Conservation (phyloP, 73 alveolate species). For the Tetrahymena malaccensis region DNA sequence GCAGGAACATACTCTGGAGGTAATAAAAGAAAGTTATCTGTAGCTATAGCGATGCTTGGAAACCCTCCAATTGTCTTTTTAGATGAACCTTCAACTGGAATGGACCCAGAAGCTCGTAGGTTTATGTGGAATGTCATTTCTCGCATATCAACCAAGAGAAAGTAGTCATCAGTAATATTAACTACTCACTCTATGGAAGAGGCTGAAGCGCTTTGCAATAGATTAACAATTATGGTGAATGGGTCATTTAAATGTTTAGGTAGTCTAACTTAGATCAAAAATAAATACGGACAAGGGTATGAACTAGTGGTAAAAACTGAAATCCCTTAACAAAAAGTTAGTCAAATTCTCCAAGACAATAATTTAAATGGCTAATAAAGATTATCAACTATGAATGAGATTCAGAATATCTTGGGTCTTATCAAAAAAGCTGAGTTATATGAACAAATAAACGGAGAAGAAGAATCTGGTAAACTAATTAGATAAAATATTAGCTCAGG, state of each 20-base stretch:
- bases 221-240: conserved; percentile 89
- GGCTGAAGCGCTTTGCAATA: conserved; percentile 87
- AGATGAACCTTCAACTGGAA: conserved; percentile 99
- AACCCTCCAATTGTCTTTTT: conserved; percentile 97
- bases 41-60: conserved; percentile 97
- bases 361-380: conserved; percentile 10
- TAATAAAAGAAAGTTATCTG: conserved; percentile 94
- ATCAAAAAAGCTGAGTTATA: background rate
- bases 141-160: conserved; percentile 86
- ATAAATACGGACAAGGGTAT: conserved; percentile 88
- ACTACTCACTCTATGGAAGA: conserved; percentile 97
- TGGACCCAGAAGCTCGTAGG: conserved; percentile 97
- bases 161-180: conserved; percentile 80
- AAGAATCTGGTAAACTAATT: conserved; percentile 31
- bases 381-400: background rate
- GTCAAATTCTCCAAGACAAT: background rate
- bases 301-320: conserved; percentile 74
- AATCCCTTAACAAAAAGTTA: conserved; percentile 53
- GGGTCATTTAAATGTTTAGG: conserved; percentile 92
- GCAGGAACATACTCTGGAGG: conserved; percentile 96
- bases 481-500: conserved; percentile 20
- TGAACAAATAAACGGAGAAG: conserved; percentile 9
- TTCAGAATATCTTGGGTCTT: background rate
- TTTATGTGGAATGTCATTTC: conserved; percentile 97
- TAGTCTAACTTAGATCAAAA: conserved; percentile 76